These are phyloP conservation scores for Silene conica DNA, from an alignment of 148 eudicot genomes.

Conservation along the genomic window DNA sequence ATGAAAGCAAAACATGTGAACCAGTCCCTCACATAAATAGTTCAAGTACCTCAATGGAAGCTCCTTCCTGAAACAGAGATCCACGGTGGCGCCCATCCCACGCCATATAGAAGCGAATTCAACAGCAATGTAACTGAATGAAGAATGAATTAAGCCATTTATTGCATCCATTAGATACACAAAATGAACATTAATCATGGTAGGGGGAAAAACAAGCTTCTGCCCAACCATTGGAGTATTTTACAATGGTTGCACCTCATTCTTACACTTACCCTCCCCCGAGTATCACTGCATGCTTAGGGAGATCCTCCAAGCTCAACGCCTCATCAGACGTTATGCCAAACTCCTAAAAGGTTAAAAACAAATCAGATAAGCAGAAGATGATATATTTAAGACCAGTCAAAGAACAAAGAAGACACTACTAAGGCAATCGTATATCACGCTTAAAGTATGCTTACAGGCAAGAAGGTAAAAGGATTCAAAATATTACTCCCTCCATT, in stretches of 20 bases:
- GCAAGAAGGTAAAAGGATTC: neutral
- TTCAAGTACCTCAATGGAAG: conserved; percentile 77
- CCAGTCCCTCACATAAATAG: neutral
- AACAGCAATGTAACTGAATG: conserved; percentile 88
- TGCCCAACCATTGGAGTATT: neutral
- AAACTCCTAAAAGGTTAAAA: conserved; percentile 50
- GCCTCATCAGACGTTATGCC: conserved; percentile 98
- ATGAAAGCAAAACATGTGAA: neutral
- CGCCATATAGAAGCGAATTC: conserved; percentile 99
- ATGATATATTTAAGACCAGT: neutral
- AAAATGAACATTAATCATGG: neutral
- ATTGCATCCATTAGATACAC: neutral
- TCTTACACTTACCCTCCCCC: conserved; percentile 77
- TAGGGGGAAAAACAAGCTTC: neutral
- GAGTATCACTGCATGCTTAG: conserved; percentile 81
- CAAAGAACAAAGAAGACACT: neutral
- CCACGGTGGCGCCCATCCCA: conserved; percentile 89
- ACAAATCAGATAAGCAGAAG: conserved; percentile 7
- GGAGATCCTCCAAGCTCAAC: conserved; percentile 91
- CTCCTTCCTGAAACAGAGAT: conserved; percentile 79
- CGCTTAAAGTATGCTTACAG: neutral
- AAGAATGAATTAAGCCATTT: neutral
- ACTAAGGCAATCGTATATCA: neutral
- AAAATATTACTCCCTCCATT: neutral
- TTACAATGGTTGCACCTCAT: neutral